Percentiles rank a stretch among this genome's conserved stretches.
Conservation (phyloP, 768 basidiomycete species). For the Pleurotus citrinopileatus region DNA sequence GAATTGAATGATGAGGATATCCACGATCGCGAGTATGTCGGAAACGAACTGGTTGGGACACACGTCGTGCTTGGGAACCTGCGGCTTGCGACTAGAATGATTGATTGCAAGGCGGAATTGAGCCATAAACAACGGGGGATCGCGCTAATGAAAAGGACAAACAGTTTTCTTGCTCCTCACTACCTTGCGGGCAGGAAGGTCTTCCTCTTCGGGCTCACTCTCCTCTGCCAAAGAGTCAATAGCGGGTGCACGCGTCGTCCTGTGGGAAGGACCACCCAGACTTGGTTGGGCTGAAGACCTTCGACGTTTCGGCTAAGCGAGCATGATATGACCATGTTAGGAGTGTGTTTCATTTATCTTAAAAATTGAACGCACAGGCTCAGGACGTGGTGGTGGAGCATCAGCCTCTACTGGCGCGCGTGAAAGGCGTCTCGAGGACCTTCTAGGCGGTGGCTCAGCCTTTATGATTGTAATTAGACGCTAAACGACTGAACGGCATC, state of each 20-base stretch:
- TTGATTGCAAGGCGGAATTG: conserved; percentile 3
- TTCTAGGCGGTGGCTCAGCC: conserved; percentile 31
- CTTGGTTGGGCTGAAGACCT: conserved; percentile 77
- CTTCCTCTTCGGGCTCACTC: conserved; percentile 74
- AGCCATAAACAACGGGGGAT: conserved; percentile 6
- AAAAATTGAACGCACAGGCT: conserved; percentile 47
- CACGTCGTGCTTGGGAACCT: conserved; percentile 50
- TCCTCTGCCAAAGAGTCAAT: conserved; percentile 60
- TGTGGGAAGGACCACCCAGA: conserved; percentile 47
- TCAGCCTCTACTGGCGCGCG: conserved; percentile 46
- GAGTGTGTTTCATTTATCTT: conserved; percentile 4
- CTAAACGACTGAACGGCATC: conserved; percentile 9
- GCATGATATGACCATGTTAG: conserved; percentile 9
- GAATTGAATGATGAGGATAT: conserved; percentile 9
- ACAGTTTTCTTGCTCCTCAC: conserved; percentile 61
- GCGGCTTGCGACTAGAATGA: conserved; percentile 42
- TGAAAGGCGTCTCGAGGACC: conserved; percentile 67
- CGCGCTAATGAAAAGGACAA: conserved; percentile 14
- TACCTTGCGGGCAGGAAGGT: conserved; percentile 56
- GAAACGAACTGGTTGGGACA: conserved; percentile 42
- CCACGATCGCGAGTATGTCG: not conserved
- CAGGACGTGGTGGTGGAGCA: conserved; percentile 38
- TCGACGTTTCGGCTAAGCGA: conserved; percentile 66
- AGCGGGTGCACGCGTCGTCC: conserved; percentile 28
- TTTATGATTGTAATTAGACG: conserved; percentile 11